Percentiles rank a stretch among this genome's conserved stretches.
These are phyloP conservation scores for Exophiala spinifera DNA, from an alignment of 2,329 filamentous ascomycete genomes.

Conservation along the genomic window DNA sequence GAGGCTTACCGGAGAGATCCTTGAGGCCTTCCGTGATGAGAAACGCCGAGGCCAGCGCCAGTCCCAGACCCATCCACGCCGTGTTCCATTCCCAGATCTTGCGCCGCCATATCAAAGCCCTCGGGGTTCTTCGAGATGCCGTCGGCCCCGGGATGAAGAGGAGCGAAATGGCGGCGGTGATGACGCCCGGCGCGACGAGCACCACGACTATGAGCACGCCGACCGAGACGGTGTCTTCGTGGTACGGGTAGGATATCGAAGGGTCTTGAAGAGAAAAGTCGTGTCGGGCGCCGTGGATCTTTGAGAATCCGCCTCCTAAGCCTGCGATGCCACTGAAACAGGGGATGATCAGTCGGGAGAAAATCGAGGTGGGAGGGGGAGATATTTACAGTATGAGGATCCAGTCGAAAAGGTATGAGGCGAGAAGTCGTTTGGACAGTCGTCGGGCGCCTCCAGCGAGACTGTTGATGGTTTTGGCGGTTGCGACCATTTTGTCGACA, in stretches of 20 bases:
- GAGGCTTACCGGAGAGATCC: slow-evolving; percentile 63
- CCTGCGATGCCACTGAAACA: slow-evolving; percentile 45
- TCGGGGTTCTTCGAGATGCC: slow-evolving; percentile 61
- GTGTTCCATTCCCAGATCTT: slow-evolving; percentile 90
- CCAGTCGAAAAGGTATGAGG: slow-evolving; percentile 74
- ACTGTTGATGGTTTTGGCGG: slow-evolving; percentile 15
- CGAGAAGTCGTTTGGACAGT: slow-evolving; percentile 52
- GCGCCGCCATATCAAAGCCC: slow-evolving; percentile 66
- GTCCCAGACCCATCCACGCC: slow-evolving; percentile 75
- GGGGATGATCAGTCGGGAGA: neutral
- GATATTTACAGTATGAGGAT: slow-evolving; percentile 55
- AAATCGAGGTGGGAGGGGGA: neutral
- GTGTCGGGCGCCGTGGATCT: slow-evolving; percentile 49
- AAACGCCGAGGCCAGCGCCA: slow-evolving; percentile 69
- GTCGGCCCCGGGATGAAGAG: slow-evolving; percentile 69
- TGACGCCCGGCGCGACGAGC: slow-evolving; percentile 61
- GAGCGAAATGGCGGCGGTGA: slow-evolving; percentile 68
- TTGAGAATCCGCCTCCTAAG: slow-evolving; percentile 59
- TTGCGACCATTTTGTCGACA: slow-evolving; percentile 20
- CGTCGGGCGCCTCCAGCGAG: slow-evolving; percentile 21
- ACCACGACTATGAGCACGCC: slow-evolving; percentile 63
- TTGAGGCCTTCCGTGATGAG: slow-evolving; percentile 85
- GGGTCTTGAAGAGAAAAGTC: slow-evolving; percentile 68
- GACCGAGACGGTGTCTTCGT: slow-evolving; percentile 68
- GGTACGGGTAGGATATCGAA: slow-evolving; percentile 74